Base-by-base conservation (phyloP, 2,329 filamentous ascomycete species). In the Trichoderma brevicompactum region DNA sequence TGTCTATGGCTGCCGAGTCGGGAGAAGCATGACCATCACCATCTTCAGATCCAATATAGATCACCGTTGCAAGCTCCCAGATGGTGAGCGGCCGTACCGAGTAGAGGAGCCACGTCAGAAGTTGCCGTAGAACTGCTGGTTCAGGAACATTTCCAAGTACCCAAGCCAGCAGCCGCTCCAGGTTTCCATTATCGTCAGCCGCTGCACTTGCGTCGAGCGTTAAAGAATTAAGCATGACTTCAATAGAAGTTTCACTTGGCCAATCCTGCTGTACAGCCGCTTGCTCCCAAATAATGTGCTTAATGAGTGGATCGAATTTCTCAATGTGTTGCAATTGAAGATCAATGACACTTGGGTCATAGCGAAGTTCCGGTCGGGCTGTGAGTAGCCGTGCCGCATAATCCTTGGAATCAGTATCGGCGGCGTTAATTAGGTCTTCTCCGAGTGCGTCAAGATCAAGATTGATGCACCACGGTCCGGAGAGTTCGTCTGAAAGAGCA, bases 251-350 rank as follows among this genome's bases (percentile, higher is more conserved):
- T 32, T 66, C 28, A 28, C 50, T n/a, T 5, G 63, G 63, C 66
- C 66, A 67, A 7, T 66, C 64, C 1, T 40, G 36, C 13, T 56
- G 34, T 9, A 62, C 44, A 6, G 49, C 36, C n/a, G 66, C 64
- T 52, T 67, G 66, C 7, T 67, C 66, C 50, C 49, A 48, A 15
- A 67, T 52, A 3, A 67, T 46, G 32, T 63, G 63, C 15, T 50
- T 52, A 17, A 59, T 19, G 9, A 63, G 28, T 1, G 66, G 66
- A 13, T 66, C 66, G 44, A 66, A 64, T 8, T 28, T 41, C 2
- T 66, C 53, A 38, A 73, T 50, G 40, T 64, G 19, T 68, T 72
- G 69, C 32, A 72, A 64, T 66, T 73, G 54, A 32, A 71, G n/a
- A 40, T 68, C 2, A 17, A 68, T 49, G 8, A 50, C 8, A 17